These are phyloP conservation scores for Neurospora sp. DNA, from an alignment of 2,329 filamentous ascomycete genomes.

Conservation along the genomic window DNA sequence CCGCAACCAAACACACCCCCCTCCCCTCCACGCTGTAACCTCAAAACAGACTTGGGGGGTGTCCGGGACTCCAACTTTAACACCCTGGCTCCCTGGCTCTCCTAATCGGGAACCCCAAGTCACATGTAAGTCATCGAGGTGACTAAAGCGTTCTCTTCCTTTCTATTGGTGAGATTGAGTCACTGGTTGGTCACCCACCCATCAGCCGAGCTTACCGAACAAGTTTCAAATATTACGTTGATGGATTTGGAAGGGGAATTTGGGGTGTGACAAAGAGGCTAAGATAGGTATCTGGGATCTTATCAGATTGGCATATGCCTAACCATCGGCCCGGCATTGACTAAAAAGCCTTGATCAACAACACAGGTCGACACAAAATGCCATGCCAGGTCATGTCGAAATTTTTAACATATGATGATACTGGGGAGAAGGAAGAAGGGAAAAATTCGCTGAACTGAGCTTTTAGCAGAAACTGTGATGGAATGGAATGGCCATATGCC, in stretches of 20 bases:
- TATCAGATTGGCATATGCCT: not conserved
- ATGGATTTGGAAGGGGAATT: not conserved
- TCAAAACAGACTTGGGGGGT: not conserved
- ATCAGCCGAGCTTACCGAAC: not conserved
- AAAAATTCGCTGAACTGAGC: not conserved
- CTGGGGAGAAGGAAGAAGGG: not conserved
- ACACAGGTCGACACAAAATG: not conserved
- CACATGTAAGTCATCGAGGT: not conserved
- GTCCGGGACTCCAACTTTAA: not conserved
- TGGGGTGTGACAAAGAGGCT: not conserved
- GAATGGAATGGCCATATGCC: not conserved
- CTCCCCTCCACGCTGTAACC: not conserved
- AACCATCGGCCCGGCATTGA: not conserved
- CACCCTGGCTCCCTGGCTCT: too few species aligned
- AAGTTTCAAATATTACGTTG: not conserved
- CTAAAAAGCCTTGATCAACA: not conserved
- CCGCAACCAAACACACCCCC: not conserved
- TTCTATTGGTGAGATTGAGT: not conserved
- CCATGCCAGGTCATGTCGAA: not conserved
- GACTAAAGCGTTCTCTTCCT: not conserved
- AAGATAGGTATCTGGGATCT: not conserved
- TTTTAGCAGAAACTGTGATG: not conserved
- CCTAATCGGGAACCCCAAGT: too few species aligned
- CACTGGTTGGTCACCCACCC: not conserved
- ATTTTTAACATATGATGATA: not conserved